Evolutionary conservation across 2,329 filamentous ascomycete species (phyloP).

Genomic region (Penicillium sp.): DNA sequence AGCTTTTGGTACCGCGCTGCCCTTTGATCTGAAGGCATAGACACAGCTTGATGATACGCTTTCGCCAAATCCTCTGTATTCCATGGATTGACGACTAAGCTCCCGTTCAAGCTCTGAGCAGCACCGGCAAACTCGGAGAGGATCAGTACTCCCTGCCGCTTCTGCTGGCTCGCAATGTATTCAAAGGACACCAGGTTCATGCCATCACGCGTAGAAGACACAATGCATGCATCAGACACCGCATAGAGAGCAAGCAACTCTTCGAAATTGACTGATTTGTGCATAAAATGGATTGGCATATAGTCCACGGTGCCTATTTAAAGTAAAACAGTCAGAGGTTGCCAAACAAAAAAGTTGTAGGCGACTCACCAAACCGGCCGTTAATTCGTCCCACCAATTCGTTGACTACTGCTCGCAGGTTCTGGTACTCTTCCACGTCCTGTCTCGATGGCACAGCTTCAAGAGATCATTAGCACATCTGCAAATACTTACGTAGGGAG

Average conservation of each 20-base stretch:
- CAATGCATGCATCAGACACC: slow-evolving; percentile 85
- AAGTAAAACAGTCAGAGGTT: slow-evolving; percentile 9
- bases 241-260: slow-evolving; percentile 92
- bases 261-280: slow-evolving; percentile 92
- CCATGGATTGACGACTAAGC: slow-evolving; percentile 95
- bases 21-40: slow-evolving; percentile 86
- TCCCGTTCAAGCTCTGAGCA: slow-evolving; percentile 89
- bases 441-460: slow-evolving; percentile 92
- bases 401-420: slow-evolving; percentile 90
- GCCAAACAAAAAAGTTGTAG: not conserved
- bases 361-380: slow-evolving; percentile 69
- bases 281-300: slow-evolving; percentile 98
- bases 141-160: slow-evolving; percentile 89
- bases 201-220: slow-evolving; percentile 92
- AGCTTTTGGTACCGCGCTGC: slow-evolving; percentile 85
- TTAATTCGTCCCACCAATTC: slow-evolving; percentile 97
- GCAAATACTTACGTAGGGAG: too few species aligned
- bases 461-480: too few species aligned
- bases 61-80: slow-evolving; percentile 94
- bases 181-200: slow-evolving; percentile 99
- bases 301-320: slow-evolving; percentile 79
- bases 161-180: slow-evolving; percentile 90
- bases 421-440: slow-evolving; percentile 97
- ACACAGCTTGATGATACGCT: slow-evolving; percentile 92
- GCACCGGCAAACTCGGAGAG: slow-evolving; percentile 96